Evolutionary conservation across 495 filamentous ascomycete species (phyloP).

Genomic region (Aspergillus nidulans): DNA sequence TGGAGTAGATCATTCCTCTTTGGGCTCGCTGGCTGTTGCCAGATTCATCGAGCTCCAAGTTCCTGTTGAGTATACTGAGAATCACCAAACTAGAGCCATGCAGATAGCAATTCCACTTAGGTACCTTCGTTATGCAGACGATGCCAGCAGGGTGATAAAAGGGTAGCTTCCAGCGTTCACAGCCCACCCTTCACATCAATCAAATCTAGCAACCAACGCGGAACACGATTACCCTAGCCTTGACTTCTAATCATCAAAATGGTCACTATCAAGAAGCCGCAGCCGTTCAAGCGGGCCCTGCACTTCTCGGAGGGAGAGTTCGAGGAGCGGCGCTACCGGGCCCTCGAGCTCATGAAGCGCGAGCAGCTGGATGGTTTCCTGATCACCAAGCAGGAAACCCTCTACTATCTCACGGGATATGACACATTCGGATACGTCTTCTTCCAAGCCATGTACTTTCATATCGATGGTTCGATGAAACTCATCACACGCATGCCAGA

Average conservation of each 20-base stretch:
- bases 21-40: too few species aligned
- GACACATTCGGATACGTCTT: slow-evolving; percentile 28
- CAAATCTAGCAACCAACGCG: too few species aligned
- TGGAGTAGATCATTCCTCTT: too few species aligned
- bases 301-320: slow-evolving; percentile 19
- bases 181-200: too few species aligned
- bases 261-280: slow-evolving; percentile 13
- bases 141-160: too few species aligned
- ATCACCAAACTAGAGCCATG: too few species aligned
- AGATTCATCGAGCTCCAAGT: too few species aligned
- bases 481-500: slow-evolving; percentile 24
- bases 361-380: slow-evolving; percentile 24
- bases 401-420: slow-evolving; percentile 24
- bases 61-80: too few species aligned
- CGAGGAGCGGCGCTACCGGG: slow-evolving; percentile 10
- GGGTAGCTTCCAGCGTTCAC: too few species aligned
- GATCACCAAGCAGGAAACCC: slow-evolving; percentile 25
- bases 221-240: too few species aligned
- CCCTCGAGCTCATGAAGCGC: slow-evolving; percentile 18
- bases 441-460: slow-evolving; percentile 26
- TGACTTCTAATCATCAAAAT: slow-evolving; percentile 11
- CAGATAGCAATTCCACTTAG: too few species aligned
- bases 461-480: slow-evolving; percentile 19
- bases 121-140: too few species aligned
- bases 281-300: slow-evolving; percentile 21